Conservation (phyloP, 768 basidiomycete genomes). For the Tubosaeta brunneosetosa region DNA sequence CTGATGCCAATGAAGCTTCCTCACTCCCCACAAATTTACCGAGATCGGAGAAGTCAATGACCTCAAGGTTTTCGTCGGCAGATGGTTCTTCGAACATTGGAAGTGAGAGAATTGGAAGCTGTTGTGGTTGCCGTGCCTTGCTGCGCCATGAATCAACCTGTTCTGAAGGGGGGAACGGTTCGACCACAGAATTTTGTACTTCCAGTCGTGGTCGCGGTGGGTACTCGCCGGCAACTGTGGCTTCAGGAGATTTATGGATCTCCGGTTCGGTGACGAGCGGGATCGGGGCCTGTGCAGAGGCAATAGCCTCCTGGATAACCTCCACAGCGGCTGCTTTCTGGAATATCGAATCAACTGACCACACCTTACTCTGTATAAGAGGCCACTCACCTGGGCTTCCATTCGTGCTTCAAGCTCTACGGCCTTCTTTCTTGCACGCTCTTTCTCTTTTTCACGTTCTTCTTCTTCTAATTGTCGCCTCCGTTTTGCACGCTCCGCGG, state of each 20-base stretch:
- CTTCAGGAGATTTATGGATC: slow-evolving; percentile 3
- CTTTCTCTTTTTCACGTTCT: slow-evolving; percentile 72
- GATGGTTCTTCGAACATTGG: slow-evolving; percentile 34
- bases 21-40: slow-evolving; percentile 58
- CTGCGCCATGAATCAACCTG: slow-evolving; percentile 66
- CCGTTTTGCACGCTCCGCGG: slow-evolving; percentile 78
- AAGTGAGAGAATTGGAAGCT: slow-evolving; percentile 30
- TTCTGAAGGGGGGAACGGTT: slow-evolving; percentile 25
- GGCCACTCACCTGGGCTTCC: slow-evolving; percentile 17
- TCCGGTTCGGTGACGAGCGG: slow-evolving; percentile 6
- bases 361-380: slow-evolving; percentile 4
- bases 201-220: slow-evolving; percentile 26
- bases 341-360: slow-evolving; percentile 6
- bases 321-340: slow-evolving; percentile 38
- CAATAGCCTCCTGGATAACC: slow-evolving; percentile 46
- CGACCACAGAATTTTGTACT: slow-evolving; percentile 13
- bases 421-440: slow-evolving; percentile 78
- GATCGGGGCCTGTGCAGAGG: slow-evolving; percentile 15
- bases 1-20: slow-evolving; percentile 5
- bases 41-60: slow-evolving; percentile 78
- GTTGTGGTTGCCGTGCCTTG: slow-evolving; percentile 35
- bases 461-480: slow-evolving; percentile 80
- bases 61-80: slow-evolving; percentile 61
- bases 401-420: slow-evolving; percentile 68
- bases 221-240: slow-evolving; percentile 22